Evolutionary conservation across 352 stramenopile genomes (phyloP), one percentile per base, ranked within the genome.

Genomic region (Aphanomyces euteiches): DNA sequence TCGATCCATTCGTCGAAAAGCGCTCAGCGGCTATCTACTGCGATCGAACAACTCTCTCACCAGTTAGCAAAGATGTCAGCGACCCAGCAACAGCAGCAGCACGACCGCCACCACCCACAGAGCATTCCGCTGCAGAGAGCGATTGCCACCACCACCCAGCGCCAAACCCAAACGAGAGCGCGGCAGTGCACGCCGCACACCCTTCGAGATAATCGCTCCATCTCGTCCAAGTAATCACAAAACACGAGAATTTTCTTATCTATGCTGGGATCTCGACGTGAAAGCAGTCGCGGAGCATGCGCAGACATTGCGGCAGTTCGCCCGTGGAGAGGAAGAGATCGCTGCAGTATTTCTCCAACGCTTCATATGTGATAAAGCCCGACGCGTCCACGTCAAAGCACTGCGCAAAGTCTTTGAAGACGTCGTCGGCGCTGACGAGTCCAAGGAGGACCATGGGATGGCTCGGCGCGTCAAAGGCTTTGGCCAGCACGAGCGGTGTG

Each of bases 391-490:
- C 61, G 63, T 92, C 84, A 53, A 92, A 82, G 69, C 78, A 87
- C 40, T 75, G 41, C 0, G 84, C 84, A 73, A 92, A 92, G 63
- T 90, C 83, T 61, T 90, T 80, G 70, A 90, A 93, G 4, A 84
- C 78, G 1, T 82, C 67, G 1, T 75, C 75, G 0, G 74, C 72
- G 0, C 74, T 65, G 5, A 61, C 48, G 0, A 87, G 73, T 0
- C 85, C 85, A 1, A 90, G 75, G 54, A 78, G 69, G 37, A 91
- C 85, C 63, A 87, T 78, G 5, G 82, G 81, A 68, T 91, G 85
- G 19, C 77, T 77, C 0, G 71, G 66, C 6, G 83, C 82, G 56
- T 88, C 75, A 70, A 89, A 92, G 66, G 82, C 87, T 56, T 76
- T 77, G 2, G 85, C 85, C 39, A 92, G 63, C 12, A 79, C 78